Percentiles rank a stretch among this genome's conserved stretches.
phyloP scores from a whole-genome alignment of 495 filamentous ascomycete species.

The Penicillium tannophilum region DNA sequence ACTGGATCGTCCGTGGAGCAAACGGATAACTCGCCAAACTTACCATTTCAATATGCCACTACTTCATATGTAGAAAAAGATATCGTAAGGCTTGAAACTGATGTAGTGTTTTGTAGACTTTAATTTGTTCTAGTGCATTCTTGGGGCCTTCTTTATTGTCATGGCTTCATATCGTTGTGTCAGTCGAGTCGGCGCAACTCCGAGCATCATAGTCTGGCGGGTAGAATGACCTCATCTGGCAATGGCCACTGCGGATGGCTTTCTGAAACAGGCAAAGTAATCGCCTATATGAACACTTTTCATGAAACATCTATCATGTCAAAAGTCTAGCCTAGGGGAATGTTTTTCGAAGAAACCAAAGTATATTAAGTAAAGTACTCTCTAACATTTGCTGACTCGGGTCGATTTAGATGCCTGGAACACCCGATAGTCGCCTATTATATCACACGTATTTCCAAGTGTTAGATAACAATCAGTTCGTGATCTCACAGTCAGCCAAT shows the following conservation, averaged over 20 bases:
- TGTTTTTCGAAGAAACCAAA: too few relatives aligned
- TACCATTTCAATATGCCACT: neutral
- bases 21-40: conserved; percentile 1
- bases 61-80: neutral
- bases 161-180: neutral
- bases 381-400: too few relatives aligned
- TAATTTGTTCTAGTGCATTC: too few relatives aligned
- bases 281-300: neutral
- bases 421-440: too few relatives aligned
- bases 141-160: neutral
- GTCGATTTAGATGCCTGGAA: too few relatives aligned
- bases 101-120: neutral
- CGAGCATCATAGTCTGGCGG: neutral
- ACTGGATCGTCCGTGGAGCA: conserved; percentile 13
- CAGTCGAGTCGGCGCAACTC: neutral
- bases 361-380: too few relatives aligned
- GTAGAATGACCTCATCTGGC: neutral
- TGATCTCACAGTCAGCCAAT: conserved; percentile 2
- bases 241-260: neutral
- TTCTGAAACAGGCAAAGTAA: neutral
- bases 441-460: too few relatives aligned
- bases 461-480: neutral
- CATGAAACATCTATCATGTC: too few relatives aligned
- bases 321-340: too few relatives aligned
- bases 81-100: neutral